Evolutionary conservation across 805 yeast genomes (phyloP), one percentile per base, ranked within the genome.

Genomic region (Yarrowia yakushimensis): DNA sequence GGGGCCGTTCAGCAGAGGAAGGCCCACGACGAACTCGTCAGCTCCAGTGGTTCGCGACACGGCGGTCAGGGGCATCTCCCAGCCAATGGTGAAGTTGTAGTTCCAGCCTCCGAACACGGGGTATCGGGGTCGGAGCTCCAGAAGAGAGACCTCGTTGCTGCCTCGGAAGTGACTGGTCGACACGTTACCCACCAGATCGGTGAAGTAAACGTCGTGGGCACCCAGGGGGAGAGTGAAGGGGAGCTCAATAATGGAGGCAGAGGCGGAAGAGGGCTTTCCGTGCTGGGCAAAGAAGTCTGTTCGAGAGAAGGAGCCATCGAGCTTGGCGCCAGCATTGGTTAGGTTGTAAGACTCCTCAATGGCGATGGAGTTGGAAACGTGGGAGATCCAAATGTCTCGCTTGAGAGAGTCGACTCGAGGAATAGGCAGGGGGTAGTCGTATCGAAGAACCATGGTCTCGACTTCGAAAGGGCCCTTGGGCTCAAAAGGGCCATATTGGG

Each of bases 61-160:
- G 46, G 82, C 75, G 15, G 76, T 69, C 42, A 92, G 74, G 20
- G 79, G 76, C 66, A 84, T 82, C 55, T 86, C 83, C 97, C 97
- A 94, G n/a, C 98, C 98, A 68, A 93, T 74, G 22, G 98, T 94
- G 79, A 90, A 94, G 76, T 93, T 90, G 76, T 90, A 93, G 69
- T 85, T 81, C 99, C 99, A 94, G 43, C 92, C 96, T 54, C 99
- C 99, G 74, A 90, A 88, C 7, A 94, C 73, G n/a, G 99, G 99
- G 78, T 79, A 94, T 73, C 99, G 82, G 63, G 98, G 98, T 70
- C 81, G 83, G 66, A 94, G 73, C 34, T 85, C 77, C 52, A 90
- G 75, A 65, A 76, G 74, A 43, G 80, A 74, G 2, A 30, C 41
- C n/a, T 68, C 65, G 15, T 42, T 45, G 15, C 64, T 65, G 15